A percentile compares a stretch with the other conserved stretches of the same genome.
phyloP scores from a whole-genome alignment of 495 filamentous ascomycete genomes.

The Mytilinidion resinicola region DNA sequence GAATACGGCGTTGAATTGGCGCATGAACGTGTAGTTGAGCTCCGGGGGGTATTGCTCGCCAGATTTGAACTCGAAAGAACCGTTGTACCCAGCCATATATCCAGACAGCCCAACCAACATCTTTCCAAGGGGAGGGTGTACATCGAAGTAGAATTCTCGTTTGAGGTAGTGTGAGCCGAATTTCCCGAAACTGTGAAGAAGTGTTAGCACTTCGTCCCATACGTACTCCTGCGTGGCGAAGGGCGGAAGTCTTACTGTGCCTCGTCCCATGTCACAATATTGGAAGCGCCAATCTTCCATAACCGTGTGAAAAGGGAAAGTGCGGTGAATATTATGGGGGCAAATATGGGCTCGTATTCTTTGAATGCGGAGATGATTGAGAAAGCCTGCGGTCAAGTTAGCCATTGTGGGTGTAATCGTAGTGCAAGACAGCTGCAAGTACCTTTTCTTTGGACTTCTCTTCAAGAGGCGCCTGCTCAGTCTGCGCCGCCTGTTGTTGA shows the following conservation, averaged over 20 bases:
- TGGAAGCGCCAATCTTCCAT: slow-evolving; percentile 90
- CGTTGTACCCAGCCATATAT: slow-evolving; percentile 95
- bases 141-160: slow-evolving; percentile 99
- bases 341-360: slow-evolving; percentile 79
- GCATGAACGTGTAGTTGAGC: slow-evolving; percentile 97
- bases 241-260: slow-evolving; percentile 58
- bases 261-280: slow-evolving; percentile 98
- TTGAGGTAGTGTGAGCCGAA: slow-evolving; percentile 99
- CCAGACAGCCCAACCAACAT: slow-evolving; percentile 96
- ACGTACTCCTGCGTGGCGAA: neutral
- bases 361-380: slow-evolving; percentile 60
- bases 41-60: slow-evolving; percentile 91
- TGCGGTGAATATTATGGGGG: slow-evolving; percentile 79
- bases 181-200: slow-evolving; percentile 75
- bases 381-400: slow-evolving; percentile 30
- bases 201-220: slow-evolving; percentile 7
- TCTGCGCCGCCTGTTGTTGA: slow-evolving; percentile 37
- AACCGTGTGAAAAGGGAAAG: slow-evolving; percentile 90
- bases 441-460: slow-evolving; percentile 67
- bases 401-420: neutral
- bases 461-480: slow-evolving; percentile 39
- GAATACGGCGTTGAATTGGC: slow-evolving; percentile 92
- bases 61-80: slow-evolving; percentile 99
- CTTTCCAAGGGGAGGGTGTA: slow-evolving; percentile 94
- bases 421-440: slow-evolving; percentile 1